Percentiles rank a stretch among this genome's conserved stretches.
Evolutionary conservation across 2,329 filamentous ascomycete genomes (phyloP).

Genomic region (Tolypocladium capitatum): DNA sequence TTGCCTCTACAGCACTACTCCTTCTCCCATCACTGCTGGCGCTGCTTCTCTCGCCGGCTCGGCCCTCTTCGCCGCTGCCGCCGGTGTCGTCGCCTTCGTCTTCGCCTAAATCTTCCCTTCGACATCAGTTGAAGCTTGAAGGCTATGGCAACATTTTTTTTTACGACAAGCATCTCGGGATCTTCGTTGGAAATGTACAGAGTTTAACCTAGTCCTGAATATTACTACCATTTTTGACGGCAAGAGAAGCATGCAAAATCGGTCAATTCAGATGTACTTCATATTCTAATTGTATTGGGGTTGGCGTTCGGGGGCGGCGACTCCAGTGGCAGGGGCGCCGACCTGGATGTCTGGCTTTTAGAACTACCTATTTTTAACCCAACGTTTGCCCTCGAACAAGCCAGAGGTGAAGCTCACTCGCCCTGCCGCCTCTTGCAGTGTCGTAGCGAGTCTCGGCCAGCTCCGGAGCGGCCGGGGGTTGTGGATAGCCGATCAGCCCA

Average conservation of each 20-base stretch:
- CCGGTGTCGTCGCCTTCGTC: slow-evolving; percentile 39
- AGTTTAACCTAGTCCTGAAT: slow-evolving; percentile 24
- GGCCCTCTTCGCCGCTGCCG: slow-evolving; percentile 38
- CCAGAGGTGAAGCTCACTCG: too few relatives aligned
- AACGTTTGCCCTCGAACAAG: too few relatives aligned
- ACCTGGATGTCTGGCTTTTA: slow-evolving; percentile 9
- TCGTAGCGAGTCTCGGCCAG: too few relatives aligned
- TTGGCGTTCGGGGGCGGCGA: slow-evolving; percentile 10
- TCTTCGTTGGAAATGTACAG: slow-evolving; percentile 23
- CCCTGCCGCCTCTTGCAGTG: too few relatives aligned
- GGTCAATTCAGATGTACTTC: slow-evolving; percentile 23
- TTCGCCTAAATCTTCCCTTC: slow-evolving; percentile 35
- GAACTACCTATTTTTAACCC: slow-evolving; percentile 4
- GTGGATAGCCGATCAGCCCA: too few relatives aligned
- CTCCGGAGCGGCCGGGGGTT: too few relatives aligned
- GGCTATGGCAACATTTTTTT: slow-evolving; percentile 21
- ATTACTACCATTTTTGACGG: slow-evolving; percentile 15
- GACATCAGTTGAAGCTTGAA: slow-evolving; percentile 25
- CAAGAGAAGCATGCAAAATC: slow-evolving; percentile 4
- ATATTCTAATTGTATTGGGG: slow-evolving; percentile 31
- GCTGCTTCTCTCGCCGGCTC: slow-evolving; percentile 41
- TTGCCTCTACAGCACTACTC: slow-evolving; percentile 9
- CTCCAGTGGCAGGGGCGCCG: slow-evolving; percentile 5
- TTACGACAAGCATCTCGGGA: slow-evolving; percentile 18
- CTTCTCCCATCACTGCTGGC: slow-evolving; percentile 33